Conservation (phyloP, 805 yeast genomes). For the Yamadazyma laniorum region DNA sequence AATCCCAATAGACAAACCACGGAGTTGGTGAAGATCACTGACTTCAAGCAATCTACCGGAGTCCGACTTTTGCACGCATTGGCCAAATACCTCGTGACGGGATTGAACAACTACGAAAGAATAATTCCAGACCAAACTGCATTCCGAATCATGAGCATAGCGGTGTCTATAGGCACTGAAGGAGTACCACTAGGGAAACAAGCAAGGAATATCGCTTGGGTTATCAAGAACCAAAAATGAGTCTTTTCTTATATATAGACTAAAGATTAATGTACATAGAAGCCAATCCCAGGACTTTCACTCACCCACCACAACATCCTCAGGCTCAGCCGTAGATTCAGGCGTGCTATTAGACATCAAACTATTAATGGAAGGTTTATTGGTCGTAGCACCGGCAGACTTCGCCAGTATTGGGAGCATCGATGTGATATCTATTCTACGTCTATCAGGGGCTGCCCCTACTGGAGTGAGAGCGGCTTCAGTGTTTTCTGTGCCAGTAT, state of each 20-base stretch:
- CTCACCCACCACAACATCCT: slow-evolving; percentile 6
- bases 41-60: slow-evolving; percentile 2
- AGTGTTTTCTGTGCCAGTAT: no score
- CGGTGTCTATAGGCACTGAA: slow-evolving; percentile 27
- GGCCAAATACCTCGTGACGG: slow-evolving; percentile 28
- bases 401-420: slow-evolving; percentile 8
- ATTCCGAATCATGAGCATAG: slow-evolving; percentile 32
- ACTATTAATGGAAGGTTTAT: slow-evolving; percentile 35
- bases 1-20: neutral
- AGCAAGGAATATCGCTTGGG: slow-evolving; percentile 30
- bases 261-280: neutral
- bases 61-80: slow-evolving; percentile 5
- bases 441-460: slow-evolving; percentile 3
- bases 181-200: slow-evolving; percentile 21
- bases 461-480: no score
- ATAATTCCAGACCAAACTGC: slow-evolving; percentile 40
- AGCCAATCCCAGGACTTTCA: no score
- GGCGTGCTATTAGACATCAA: slow-evolving; percentile 18
- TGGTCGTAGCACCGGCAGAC: slow-evolving; percentile 12
- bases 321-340: no score
- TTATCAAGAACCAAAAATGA: slow-evolving; percentile 8
- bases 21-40: slow-evolving; percentile 1
- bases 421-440: slow-evolving; percentile 8
- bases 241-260: neutral
- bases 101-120: slow-evolving; percentile 40